A percentile compares a stretch with the other conserved stretches of the same genome.
phyloP scores from a whole-genome alignment of 2,329 filamentous ascomycete species.

The Ascochyta clinopodiicola region DNA sequence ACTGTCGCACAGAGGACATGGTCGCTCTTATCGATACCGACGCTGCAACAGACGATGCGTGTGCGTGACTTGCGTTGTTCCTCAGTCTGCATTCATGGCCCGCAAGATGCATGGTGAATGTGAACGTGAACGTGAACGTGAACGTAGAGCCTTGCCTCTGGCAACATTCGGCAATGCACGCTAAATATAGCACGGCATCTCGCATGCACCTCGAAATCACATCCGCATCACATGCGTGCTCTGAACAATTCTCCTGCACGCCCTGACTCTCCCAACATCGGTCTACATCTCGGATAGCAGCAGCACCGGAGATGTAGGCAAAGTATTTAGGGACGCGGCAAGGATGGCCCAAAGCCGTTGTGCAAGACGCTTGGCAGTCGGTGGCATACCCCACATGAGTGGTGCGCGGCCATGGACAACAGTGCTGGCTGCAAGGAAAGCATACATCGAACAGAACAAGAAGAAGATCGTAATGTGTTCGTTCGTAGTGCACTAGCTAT shows the following conservation, averaged over 20 bases:
- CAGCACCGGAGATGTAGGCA: background rate
- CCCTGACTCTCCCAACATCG: background rate
- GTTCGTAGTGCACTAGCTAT: constrained; percentile 7
- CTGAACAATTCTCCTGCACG: constrained; percentile 11
- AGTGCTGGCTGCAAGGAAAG: too few species aligned
- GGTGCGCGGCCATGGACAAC: background rate
- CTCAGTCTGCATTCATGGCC: background rate
- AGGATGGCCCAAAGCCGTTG: background rate
- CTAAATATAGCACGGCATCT: constrained; percentile 18
- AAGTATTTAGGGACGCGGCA: background rate
- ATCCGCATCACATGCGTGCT: constrained; percentile 16
- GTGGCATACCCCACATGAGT: background rate
- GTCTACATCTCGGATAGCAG: background rate
- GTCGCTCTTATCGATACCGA: constrained; percentile 11
- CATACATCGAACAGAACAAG: too few species aligned
- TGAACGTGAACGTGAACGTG: too few species aligned
- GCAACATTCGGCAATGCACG: constrained; percentile 5
- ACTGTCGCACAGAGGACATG: constrained; percentile 3
- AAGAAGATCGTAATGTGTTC: constrained; percentile 2
- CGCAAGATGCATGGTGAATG: background rate
- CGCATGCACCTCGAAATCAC: constrained; percentile 13
- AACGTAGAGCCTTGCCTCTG: background rate
- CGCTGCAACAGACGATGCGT: constrained; percentile 1
- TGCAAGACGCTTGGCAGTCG: background rate
- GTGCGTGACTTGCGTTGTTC: background rate